Conservation (phyloP, 2,329 filamentous ascomycete genomes). For the Pseudopithomyces chartarum region DNA sequence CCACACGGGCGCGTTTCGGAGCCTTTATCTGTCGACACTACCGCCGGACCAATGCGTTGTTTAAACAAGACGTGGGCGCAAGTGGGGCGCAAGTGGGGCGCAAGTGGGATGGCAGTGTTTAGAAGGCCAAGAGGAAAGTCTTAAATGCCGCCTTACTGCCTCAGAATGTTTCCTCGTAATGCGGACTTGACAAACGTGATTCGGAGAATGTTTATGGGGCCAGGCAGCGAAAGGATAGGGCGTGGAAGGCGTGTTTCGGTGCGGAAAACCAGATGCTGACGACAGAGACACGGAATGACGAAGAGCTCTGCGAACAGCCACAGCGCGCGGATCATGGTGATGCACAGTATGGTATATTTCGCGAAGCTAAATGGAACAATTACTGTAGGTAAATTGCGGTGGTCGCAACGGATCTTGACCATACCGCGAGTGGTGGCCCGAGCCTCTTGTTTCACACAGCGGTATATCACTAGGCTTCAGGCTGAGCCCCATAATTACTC, state of each 20-base stretch:
- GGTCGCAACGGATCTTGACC: neutral
- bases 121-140: neutral
- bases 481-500: neutral
- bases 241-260: neutral
- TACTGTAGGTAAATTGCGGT: neutral
- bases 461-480: neutral
- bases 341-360: no score
- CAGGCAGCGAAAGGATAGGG: neutral
- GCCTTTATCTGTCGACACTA: neutral
- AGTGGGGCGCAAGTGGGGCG: neutral
- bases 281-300: neutral
- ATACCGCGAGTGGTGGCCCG: neutral
- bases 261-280: neutral
- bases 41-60: neutral
- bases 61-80: neutral
- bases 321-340: no score
- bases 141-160: slow-evolving; percentile 6
- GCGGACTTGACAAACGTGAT: neutral
- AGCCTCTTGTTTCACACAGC: slow-evolving; percentile 2
- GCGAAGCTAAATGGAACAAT: no score
- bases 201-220: slow-evolving; percentile 1
- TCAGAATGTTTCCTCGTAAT: slow-evolving; percentile 6
- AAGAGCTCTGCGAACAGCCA: no score
- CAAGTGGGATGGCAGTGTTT: neutral
- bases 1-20: slow-evolving; percentile 2